Base-by-base conservation (phyloP, 2,329 filamentous ascomycete species). In the Onygena corvina region DNA sequence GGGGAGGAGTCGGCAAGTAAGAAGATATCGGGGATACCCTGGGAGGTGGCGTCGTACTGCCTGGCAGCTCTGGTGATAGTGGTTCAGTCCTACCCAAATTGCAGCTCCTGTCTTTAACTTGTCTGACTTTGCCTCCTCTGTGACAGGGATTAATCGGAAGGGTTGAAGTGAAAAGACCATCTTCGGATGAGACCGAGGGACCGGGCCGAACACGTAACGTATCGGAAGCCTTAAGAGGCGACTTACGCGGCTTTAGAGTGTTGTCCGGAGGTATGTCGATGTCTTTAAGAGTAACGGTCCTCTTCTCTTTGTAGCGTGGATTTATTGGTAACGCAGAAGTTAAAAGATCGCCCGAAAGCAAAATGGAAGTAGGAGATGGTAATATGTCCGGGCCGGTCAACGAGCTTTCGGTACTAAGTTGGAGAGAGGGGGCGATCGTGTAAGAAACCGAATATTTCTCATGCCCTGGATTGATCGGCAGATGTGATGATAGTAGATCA, bases 401-500 rank as follows among this genome's bases (percentile, higher is more conserved):
- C n/a, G 36, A 14, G 12, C 14, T 42, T 42, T 14, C 11, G 12
- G 11, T 8, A 25, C 12, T 27, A 7, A 14, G n/a, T 42, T 27
- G 36, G n/a, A n/a, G 9, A 42, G 36, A 14, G 16, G 3, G 7
- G 4, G n/a, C 3, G 21, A 14, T n/a, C 27, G 12, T 6, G 4
- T 16, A 25, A 27, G 36, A n/a, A 42, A 11, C 9, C 6, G 4
- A 11, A 14, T 12, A 2, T 16, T 35, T 14, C 12, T 7, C 8
- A 16, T 16, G 3, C n/a, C 14, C 18, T 16, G 12, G 33, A 16
- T 66, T 66, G 20, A 65, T 62, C 4, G 62, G 62, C 16, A 66
- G 56, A 3, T 57, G 54, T 4, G 63, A 65, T 33, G 58, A 55
- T 6, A 62, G 49, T 12, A 65, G 59, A 27, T 59, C 60, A 46